Conservation (phyloP, 2,329 filamentous ascomycete species). For the Emmonsiellopsis sp. region DNA sequence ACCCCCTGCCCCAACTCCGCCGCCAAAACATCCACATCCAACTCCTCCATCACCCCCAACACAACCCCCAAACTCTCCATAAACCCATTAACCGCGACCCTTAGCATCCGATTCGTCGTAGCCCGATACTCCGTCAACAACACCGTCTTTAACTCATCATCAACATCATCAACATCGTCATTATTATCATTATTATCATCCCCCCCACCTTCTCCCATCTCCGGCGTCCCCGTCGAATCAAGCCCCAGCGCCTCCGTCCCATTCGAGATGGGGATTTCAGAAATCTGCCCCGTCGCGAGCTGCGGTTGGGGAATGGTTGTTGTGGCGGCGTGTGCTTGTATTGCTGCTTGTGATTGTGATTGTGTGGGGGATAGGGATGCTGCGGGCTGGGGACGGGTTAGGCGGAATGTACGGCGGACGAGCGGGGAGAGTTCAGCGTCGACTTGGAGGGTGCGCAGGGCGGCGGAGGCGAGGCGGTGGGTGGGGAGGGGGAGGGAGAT, state of each 20-base stretch:
- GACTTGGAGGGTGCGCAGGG: constrained; percentile 66
- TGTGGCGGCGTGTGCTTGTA: background rate
- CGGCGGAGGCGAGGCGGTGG: constrained; percentile 64
- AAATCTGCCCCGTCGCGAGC: background rate
- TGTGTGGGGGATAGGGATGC: constrained; percentile 1
- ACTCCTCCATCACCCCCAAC: constrained; percentile 77
- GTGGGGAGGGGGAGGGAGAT: constrained; percentile 76
- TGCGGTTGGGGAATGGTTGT: background rate
- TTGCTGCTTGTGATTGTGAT: constrained; percentile 6
- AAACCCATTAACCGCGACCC: constrained; percentile 92
- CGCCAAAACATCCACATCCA: constrained; percentile 70
- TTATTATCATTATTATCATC: background rate
- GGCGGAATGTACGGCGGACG: constrained; percentile 61
- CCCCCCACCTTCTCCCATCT: background rate
- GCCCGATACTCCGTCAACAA: constrained; percentile 71
- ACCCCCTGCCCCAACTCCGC: constrained; percentile 1
- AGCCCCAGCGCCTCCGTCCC: background rate
- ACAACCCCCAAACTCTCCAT: constrained; percentile 83
- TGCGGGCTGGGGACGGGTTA: constrained; percentile 29
- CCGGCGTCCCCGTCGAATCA: background rate
- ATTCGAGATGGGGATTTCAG: background rate
- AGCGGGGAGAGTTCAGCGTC: constrained; percentile 83
- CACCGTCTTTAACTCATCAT: constrained; percentile 39
- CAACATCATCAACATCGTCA: constrained; percentile 16
- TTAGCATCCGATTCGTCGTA: constrained; percentile 90